Evolutionary conservation across 345 rosid species (phyloP).

Genomic region (Gossypium sturtianum): DNA sequence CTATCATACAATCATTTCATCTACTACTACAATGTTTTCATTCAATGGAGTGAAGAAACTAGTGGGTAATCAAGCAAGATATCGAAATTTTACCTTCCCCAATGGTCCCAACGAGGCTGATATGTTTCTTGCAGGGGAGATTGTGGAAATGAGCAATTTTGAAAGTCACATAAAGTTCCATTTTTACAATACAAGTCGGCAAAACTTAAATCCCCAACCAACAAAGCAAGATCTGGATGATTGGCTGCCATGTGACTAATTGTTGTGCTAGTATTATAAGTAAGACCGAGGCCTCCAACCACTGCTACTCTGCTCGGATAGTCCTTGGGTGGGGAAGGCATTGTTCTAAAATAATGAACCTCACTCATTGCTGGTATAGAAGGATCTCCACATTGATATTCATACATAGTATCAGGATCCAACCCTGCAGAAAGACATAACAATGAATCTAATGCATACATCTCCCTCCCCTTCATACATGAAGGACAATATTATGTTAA

Average conservation of each 20-base stretch:
- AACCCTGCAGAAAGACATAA: conserved; percentile 41
- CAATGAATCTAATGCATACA: neutral
- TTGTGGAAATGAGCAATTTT: conserved; percentile 30
- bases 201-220: conserved; percentile 75
- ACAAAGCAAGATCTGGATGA: conserved; percentile 74
- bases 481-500: neutral
- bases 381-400: conserved; percentile 90
- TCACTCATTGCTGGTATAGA: conserved; percentile 50
- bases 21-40: neutral
- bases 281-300: conserved; percentile 83
- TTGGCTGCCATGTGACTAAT: conserved; percentile 51
- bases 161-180: conserved; percentile 51
- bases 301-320: conserved; percentile 68
- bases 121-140: conserved; percentile 47
- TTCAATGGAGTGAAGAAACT: neutral
- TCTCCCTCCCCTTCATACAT: too few relatives aligned
- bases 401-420: conserved; percentile 53
- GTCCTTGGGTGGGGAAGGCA: conserved; percentile 51
- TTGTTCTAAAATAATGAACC: conserved; percentile 52
- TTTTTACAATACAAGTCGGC: conserved; percentile 68
- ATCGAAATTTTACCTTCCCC: conserved; percentile 68
- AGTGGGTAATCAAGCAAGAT: neutral
- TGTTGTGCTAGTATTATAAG: conserved; percentile 67
- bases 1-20: too few relatives aligned
- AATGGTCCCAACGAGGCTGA: conserved; percentile 98